Percentiles rank a stretch among this genome's conserved stretches.
Evolutionary conservation across 148 eudicot species (phyloP).

Genomic region (Dianthus caryophyllus): DNA sequence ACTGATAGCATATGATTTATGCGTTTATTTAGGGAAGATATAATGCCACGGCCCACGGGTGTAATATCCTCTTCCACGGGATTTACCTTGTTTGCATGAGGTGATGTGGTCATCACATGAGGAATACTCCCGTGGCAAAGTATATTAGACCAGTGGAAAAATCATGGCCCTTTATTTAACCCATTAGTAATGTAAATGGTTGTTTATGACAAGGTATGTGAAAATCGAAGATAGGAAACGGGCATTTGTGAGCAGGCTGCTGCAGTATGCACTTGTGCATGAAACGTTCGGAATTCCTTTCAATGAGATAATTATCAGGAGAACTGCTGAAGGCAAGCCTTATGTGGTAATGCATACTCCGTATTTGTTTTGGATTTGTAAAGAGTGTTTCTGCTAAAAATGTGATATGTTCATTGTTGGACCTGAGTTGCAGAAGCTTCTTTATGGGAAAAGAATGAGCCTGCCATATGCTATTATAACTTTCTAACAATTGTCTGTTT

Average conservation of each 20-base stretch:
- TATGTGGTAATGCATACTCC: constrained; percentile 48
- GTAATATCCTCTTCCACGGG: too few relatives aligned
- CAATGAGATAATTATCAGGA: constrained; percentile 51
- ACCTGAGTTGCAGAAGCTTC: not conserved
- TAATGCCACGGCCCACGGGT: too few relatives aligned
- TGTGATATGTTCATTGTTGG: not conserved
- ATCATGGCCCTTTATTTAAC: not conserved
- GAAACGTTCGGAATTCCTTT: constrained; percentile 55
- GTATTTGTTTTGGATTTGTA: not conserved
- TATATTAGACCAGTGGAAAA: too few relatives aligned
- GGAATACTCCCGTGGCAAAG: too few relatives aligned
- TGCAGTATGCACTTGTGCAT: constrained; percentile 75
- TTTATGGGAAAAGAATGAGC: too few relatives aligned
- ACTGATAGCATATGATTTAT: too few relatives aligned
- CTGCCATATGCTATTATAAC: too few relatives aligned
- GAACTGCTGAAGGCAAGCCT: constrained; percentile 80
- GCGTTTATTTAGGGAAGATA: too few relatives aligned
- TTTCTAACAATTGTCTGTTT: too few relatives aligned
- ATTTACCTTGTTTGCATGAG: too few relatives aligned
- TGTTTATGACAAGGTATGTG: constrained; percentile 37
- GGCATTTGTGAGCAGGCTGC: constrained; percentile 74
- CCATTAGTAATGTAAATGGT: not conserved
- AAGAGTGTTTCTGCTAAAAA: not conserved
- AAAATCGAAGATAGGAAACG: constrained; percentile 71
- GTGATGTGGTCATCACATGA: too few relatives aligned